Evolutionary conservation across 208 protist species (phyloP).

Genomic region (Crithidia thermophila): DNA sequence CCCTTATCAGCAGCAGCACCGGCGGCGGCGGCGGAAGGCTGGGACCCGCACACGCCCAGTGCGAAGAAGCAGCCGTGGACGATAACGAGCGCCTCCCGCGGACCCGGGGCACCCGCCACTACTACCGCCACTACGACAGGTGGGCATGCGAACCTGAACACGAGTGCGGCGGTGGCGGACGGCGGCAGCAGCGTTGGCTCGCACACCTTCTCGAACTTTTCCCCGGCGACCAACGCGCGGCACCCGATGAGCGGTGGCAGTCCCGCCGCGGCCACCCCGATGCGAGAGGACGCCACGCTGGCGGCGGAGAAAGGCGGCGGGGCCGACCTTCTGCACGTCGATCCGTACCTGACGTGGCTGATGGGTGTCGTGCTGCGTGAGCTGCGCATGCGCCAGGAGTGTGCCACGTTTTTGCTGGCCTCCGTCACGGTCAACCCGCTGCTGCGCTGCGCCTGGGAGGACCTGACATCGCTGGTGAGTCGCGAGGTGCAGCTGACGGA

Average conservation of each 20-base stretch:
- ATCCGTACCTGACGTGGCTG: slow-evolving; percentile 88
- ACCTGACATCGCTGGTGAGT: slow-evolving; percentile 67
- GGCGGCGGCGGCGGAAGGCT: neutral
- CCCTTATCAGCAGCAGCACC: too few relatives aligned
- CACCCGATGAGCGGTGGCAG: neutral
- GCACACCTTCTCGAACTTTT: slow-evolving; percentile 14
- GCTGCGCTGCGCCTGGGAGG: slow-evolving; percentile 85
- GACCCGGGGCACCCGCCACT: neutral
- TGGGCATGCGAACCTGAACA: neutral
- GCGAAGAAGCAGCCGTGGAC: slow-evolving; percentile 26
- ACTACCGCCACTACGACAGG: neutral
- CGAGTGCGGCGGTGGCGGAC: neutral
- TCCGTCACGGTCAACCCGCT: slow-evolving; percentile 65
- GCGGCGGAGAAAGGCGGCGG: neutral
- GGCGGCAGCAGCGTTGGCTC: slow-evolving; percentile 17
- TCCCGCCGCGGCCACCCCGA: slow-evolving; percentile 1
- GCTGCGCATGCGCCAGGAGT: slow-evolving; percentile 75
- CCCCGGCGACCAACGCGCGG: neutral
- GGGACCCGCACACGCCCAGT: slow-evolving; percentile 20
- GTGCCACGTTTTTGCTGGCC: slow-evolving; percentile 66
- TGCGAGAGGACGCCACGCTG: neutral
- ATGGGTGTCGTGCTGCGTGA: slow-evolving; percentile 83
- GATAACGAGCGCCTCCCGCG: slow-evolving; percentile 17
- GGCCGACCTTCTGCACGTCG: slow-evolving; percentile 27
- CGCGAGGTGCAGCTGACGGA: slow-evolving; percentile 76